These are phyloP conservation scores for Trichophyton verrucosum DNA, from an alignment of 2,329 filamentous ascomycete species.

Conservation along the genomic window DNA sequence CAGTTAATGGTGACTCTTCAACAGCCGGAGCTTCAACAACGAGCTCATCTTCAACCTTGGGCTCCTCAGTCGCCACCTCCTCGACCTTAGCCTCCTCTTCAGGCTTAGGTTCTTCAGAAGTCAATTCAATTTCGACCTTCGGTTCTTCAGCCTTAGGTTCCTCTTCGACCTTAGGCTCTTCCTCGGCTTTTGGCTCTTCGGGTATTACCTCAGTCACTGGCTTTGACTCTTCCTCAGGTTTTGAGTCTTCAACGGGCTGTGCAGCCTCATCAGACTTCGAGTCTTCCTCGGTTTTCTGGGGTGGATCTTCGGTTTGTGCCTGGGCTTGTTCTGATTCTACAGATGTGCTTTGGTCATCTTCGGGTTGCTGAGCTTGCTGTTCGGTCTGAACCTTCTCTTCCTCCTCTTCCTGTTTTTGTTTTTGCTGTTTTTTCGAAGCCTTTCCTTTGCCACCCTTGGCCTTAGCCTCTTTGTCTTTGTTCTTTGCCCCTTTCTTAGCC, in stretches of 20 bases:
- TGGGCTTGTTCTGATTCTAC: slow-evolving; percentile 6
- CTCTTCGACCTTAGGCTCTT: background rate
- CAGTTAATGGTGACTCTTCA: background rate
- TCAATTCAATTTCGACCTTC: background rate
- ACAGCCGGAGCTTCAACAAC: background rate
- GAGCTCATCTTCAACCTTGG: background rate
- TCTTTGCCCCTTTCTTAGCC: slow-evolving; percentile 10
- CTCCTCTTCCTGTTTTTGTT: slow-evolving; percentile 6
- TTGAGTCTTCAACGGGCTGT: slow-evolving; percentile 1
- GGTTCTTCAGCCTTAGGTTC: background rate
- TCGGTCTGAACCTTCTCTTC: slow-evolving; percentile 4
- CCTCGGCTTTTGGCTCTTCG: background rate
- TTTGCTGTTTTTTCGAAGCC: slow-evolving; percentile 10
- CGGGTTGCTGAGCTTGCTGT: background rate
- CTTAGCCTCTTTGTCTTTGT: slow-evolving; percentile 7
- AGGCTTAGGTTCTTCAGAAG: background rate
- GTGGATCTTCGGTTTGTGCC: background rate
- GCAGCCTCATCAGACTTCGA: background rate
- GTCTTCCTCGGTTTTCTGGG: background rate
- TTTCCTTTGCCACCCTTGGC: slow-evolving; percentile 11
- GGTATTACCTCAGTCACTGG: background rate
- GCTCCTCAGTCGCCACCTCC: background rate
- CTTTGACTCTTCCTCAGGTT: background rate
- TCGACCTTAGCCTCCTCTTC: background rate
- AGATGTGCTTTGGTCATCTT: background rate